Evolutionary conservation across 495 filamentous ascomycete species (phyloP).

Genomic region (Hamigera avellanea): DNA sequence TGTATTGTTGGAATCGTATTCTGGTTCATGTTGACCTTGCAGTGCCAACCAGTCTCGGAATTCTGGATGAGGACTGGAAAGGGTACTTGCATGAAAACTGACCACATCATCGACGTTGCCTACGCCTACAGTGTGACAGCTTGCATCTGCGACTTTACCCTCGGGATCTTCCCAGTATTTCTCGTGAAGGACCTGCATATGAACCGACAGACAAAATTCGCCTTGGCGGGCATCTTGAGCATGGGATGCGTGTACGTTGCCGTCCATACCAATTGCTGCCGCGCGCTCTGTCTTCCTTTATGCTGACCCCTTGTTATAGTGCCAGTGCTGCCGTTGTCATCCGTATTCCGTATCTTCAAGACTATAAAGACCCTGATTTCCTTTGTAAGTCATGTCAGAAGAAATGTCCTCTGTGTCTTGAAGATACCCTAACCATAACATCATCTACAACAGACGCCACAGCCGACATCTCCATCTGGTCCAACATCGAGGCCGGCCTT

Average conservation of each 20-base stretch:
- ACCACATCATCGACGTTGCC: slow-evolving; percentile 21
- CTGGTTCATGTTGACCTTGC: slow-evolving; percentile 28
- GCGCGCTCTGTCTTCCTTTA: background rate
- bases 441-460: slow-evolving; percentile 21
- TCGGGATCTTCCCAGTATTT: slow-evolving; percentile 25
- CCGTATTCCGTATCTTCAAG: slow-evolving; percentile 23
- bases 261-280: background rate
- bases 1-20: slow-evolving; percentile 19
- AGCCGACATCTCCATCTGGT: slow-evolving; percentile 33
- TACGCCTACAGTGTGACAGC: slow-evolving; percentile 33
- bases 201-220: slow-evolving; percentile 22
- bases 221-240: slow-evolving; percentile 25
- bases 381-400: slow-evolving; percentile 15
- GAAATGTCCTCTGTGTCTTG: background rate
- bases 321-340: slow-evolving; percentile 28
- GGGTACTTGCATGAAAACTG: slow-evolving; percentile 22
- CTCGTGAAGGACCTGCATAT: slow-evolving; percentile 30
- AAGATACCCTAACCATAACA: slow-evolving; percentile 5
- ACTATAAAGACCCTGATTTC: slow-evolving; percentile 17
- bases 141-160: slow-evolving; percentile 25
- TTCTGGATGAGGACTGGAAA: slow-evolving; percentile 22
- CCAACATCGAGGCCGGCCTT: slow-evolving; percentile 32
- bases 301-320: slow-evolving; percentile 9
- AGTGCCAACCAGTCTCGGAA: slow-evolving; percentile 29
- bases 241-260: slow-evolving; percentile 29